A percentile compares a stretch with the other conserved stretches of the same genome.
phyloP scores from a whole-genome alignment of 352 stramenopile genomes.

The Globisporangium heterothallicum region DNA sequence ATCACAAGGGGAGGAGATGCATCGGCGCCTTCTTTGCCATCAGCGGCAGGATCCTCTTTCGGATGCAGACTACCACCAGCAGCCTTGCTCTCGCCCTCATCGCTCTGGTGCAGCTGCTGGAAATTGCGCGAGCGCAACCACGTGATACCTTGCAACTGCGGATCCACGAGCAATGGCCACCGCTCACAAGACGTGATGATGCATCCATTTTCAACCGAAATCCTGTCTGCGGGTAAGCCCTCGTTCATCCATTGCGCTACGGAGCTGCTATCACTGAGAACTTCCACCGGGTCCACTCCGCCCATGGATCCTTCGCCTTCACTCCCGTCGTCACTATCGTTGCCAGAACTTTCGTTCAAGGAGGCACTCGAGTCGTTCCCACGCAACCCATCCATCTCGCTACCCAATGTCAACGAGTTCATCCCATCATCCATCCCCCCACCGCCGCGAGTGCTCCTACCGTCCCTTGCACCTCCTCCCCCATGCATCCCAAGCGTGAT shows the following conservation, averaged over 20 bases:
- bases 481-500: constrained; percentile 29
- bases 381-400: background rate
- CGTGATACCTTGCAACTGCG: constrained; percentile 85
- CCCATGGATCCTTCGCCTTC: constrained; percentile 9
- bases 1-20: constrained; percentile 43
- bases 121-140: constrained; percentile 77
- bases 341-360: background rate
- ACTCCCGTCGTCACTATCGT: background rate
- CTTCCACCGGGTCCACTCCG: constrained; percentile 83
- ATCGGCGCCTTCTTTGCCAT: background rate
- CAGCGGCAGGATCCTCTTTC: too few relatives aligned
- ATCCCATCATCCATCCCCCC: background rate
- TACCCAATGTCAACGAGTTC: background rate
- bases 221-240: constrained; percentile 83
- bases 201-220: constrained; percentile 90
- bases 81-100: background rate
- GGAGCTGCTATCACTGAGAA: constrained; percentile 80
- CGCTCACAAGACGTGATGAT: constrained; percentile 87
- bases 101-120: constrained; percentile 9
- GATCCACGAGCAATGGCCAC: constrained; percentile 89
- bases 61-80: too few relatives aligned
- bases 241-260: constrained; percentile 92
- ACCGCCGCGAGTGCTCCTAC: background rate
- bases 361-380: constrained; percentile 2
- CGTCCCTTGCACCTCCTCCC: background rate